Evolutionary conservation across 208 protist species (phyloP), one percentile per base, ranked within the genome.

Genomic region (Tritrichomonas foetus): DNA sequence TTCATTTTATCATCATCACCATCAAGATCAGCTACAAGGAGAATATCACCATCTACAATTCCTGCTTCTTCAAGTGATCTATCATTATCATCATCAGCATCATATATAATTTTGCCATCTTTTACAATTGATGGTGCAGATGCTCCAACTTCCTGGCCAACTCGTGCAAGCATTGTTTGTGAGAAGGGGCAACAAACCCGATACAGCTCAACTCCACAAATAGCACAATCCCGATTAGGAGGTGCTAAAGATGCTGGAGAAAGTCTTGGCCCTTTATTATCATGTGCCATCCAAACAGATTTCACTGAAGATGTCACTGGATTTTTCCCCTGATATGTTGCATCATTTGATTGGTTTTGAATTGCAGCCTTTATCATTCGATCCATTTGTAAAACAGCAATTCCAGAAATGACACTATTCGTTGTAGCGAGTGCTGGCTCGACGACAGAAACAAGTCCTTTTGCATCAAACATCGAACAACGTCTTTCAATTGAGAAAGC

Each of bases 381-480:
- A 57, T 50, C 47, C 78, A 89, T 89, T 36, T 89, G 78, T 11
- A 53, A 5, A 39, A 89, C 47, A 27, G 78, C 41, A 16, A 89
- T 89, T 39, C 78, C 78, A 2, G 78, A 89, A 39, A 89, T 89
- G 0, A 57, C 57, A 11, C 47, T 57, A 33, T 89, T 89, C 8
- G 78, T 89, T 39, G 78, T 89, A 5, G 78, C 41, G 1, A 89
- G 27, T 33, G 78, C 41, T 20, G 78, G 78, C 44, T 53, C 78
- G 39, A 89, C 78, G 39, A 89, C 78, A 89, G 78, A 44, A 61
- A 89, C 78, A 39, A 89, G 47, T 39, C 78, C 78, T 89, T 89
- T 89, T 41, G 44, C 47, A 39, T 89, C 78, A 39, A 89, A 89
- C 78, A 89, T 89, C 8, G 78, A 89, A 57, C 44, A 44, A 33